Evolutionary conservation across 2,329 filamentous ascomycete genomes (phyloP), one percentile per base, ranked within the genome.

Genomic region (Venturia oleaginea): DNA sequence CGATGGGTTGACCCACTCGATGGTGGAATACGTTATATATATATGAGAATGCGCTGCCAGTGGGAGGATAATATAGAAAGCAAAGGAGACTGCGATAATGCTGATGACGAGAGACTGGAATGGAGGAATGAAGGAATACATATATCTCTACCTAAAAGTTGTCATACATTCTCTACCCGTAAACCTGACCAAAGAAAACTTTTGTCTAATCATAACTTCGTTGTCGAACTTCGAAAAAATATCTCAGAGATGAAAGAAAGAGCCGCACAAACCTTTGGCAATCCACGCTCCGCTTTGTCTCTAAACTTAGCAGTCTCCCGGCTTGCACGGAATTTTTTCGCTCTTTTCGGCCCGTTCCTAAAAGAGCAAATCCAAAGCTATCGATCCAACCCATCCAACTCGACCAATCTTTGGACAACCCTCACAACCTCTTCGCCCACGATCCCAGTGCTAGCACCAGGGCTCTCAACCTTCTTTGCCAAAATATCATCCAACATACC

Each of bases 401-500:
- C 91, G 70, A 97, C 88, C 76, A 97, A 80, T 76, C 84, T 87
- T 69, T 86, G 85, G 63, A 96, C 92, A 67, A 90, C 77, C 71
- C 82, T 84, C 66, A 97, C 89, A 32, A 97, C 86, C 69, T 88
- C 86, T 65, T 81, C 83, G 55, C 72, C 76, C 22, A 64, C 70
- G 66, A 73, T 22, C 66, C 67, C 67, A 73, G 71, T 63, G 57
- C 86, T 84, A 65, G 83, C 73, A 15, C 81, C 81, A 0, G 90
- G 90, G 67, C 90, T 86, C 73, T 92, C 90, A 60, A 97, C 86
- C 76, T 92, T 92, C 68, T 83, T 81, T 65, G 89, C 89, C 71
- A 99, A 84, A 67, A 95, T 81, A 68, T 88, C 85, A 77, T 99
- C 94, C 63, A 99, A 81, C 86, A 97, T 90, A 65, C 86, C 86